A percentile compares a stretch with the other conserved stretches of the same genome.
Evolutionary conservation across 768 basidiomycete genomes (phyloP).

Genomic region (Amanita subjunquillea): DNA sequence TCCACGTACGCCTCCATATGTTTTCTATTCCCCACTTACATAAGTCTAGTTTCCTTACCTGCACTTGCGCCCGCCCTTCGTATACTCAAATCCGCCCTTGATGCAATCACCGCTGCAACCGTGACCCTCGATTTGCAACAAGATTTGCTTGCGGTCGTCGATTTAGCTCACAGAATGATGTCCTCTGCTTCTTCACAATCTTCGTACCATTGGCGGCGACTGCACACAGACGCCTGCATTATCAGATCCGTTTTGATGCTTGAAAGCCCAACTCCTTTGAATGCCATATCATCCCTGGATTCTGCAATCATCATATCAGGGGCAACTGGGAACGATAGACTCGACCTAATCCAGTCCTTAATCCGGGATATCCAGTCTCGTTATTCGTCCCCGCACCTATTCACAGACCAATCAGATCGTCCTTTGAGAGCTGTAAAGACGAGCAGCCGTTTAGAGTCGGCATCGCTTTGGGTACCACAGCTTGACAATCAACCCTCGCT

Average conservation of each 20-base stretch:
- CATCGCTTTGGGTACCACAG: not conserved
- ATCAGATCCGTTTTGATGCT: constrained; percentile 37
- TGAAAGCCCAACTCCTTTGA: constrained; percentile 18
- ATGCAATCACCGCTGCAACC: not conserved
- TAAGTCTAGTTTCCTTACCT: not conserved
- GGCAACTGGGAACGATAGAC: constrained; percentile 47
- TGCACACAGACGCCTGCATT: constrained; percentile 73
- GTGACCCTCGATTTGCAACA: not conserved
- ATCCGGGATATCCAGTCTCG: constrained; percentile 50
- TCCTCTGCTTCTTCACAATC: constrained; percentile 23
- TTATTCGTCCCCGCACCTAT: constrained; percentile 10
- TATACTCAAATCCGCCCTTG: not conserved
- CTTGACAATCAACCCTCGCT: constrained; percentile 7
- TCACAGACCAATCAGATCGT: not conserved
- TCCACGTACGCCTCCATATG: not conserved
- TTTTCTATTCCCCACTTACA: not conserved
- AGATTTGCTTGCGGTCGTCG: constrained; percentile 21
- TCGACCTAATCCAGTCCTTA: constrained; percentile 51
- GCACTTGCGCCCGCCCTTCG: not conserved
- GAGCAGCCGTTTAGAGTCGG: not conserved
- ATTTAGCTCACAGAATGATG: constrained; percentile 40
- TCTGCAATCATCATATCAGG: constrained; percentile 79
- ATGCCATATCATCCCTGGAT: constrained; percentile 58
- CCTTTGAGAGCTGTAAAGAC: not conserved
- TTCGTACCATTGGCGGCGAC: constrained; percentile 42